These are phyloP conservation scores for Globisporangium lucens DNA, from an alignment of 352 stramenopile genomes.

Conservation along the genomic window DNA sequence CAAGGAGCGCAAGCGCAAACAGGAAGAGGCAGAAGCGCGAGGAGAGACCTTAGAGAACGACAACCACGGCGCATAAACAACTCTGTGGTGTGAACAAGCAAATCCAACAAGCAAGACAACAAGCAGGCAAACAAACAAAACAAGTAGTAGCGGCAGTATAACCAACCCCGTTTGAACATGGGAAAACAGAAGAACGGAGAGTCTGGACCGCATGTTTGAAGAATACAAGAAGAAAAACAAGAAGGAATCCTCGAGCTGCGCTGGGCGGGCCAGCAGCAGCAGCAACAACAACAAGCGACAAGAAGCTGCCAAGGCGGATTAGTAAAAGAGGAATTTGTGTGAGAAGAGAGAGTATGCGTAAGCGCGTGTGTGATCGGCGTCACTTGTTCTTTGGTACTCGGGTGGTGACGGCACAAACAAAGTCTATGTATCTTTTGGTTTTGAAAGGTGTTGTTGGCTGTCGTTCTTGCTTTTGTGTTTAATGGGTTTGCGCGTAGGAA, in stretches of 20 bases:
- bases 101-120: not conserved
- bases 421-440: constrained; percentile 7
- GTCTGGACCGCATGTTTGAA: constrained; percentile 1
- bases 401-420: not conserved
- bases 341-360: constrained; percentile 1
- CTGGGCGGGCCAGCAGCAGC: constrained; percentile 1
- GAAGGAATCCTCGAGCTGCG: not conserved
- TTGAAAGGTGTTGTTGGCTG: not conserved
- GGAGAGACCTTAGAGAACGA: constrained; percentile 18
- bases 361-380: not conserved
- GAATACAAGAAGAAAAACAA: not conserved
- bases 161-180: not conserved
- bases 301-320: not conserved
- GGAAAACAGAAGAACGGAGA: not conserved
- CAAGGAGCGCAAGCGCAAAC: constrained; percentile 40
- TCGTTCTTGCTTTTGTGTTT: not conserved
- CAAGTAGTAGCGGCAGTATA: constrained; percentile 6
- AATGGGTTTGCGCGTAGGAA: not conserved
- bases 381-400: not conserved
- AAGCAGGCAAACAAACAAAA: constrained; percentile 4
- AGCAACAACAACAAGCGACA: not conserved
- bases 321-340: constrained; percentile 2
- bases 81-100: not conserved
- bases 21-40: constrained; percentile 41
- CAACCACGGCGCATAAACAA: constrained; percentile 14